Conservation (phyloP, 176 grass and related monocot genomes). For the Aegilops tauschii region DNA sequence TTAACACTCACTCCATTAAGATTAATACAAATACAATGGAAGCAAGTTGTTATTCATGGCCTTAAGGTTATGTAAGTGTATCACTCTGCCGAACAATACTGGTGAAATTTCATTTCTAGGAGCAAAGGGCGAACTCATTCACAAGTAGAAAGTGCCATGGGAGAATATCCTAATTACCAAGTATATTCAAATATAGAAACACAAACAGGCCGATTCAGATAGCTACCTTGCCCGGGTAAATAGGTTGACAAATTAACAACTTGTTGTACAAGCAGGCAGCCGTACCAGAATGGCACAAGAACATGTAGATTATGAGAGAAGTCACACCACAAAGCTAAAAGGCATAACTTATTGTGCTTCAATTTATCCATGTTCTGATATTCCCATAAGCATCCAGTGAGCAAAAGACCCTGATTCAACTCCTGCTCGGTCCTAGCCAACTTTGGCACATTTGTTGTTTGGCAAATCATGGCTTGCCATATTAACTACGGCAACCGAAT, state of each 20-base stretch:
- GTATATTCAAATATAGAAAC: background rate
- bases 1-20: background rate
- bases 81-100: background rate
- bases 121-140: background rate
- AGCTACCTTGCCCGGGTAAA: constrained; percentile 19
- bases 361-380: constrained; percentile 4
- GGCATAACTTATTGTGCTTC: background rate
- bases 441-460: background rate
- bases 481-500: background rate
- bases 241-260: background rate
- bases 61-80: constrained; percentile 4
- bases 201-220: background rate
- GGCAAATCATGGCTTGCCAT: constrained; percentile 4
- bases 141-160: background rate
- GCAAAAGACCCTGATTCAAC: background rate
- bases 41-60: constrained; percentile 8
- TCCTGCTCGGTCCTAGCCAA: background rate
- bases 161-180: background rate
- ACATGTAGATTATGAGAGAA: background rate
- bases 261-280: background rate
- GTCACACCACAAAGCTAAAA: background rate
- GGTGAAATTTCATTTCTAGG: background rate
- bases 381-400: constrained; percentile 1
- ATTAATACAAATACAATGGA: constrained; percentile 1
- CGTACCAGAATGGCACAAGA: background rate